Base-by-base conservation (phyloP, 495 filamentous ascomycete genomes). In the Podospora tetraspora region DNA sequence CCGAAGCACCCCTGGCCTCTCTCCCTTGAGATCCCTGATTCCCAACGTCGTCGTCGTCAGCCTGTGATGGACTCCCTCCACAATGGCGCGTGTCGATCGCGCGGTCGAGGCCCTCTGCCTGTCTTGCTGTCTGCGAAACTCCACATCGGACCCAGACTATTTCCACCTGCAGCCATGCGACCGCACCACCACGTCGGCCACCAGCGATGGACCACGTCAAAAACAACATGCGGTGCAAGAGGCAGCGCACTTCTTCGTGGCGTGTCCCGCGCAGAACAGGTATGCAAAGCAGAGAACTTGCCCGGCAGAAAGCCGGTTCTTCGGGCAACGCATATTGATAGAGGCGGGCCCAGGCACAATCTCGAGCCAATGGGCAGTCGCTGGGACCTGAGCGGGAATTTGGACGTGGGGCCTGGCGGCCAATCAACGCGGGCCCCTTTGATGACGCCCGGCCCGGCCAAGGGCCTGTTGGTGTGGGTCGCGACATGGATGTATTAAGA, bases 381-480 rank as follows among this genome's bases (percentile, higher is more conserved):
- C 10, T 21, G 58, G 75, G 72, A 77, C 75, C 75, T 77, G 73
- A 68, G 69, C 68, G 65, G 66, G 61, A 58, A 69, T 68, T 64
- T 71, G 56, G 52, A 60, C 68, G 68, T 58, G 70, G 70, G 67
- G 57, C 68, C 57, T 22, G 10, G 57, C 21, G 59, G 27, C 73
- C 72, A 75, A 6, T 74, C 66, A 72, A 58, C 19, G 11, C 13
- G 25, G n/a, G 57, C 27, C 30, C 9, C 64, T 29, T n/a, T 21
- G 57, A 34, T n/a, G 72, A 76, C 71, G 66, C 59, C 56, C 61
- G 63, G 30, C 64, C 68, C 70, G 66, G 64, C 60, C 64, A 58
- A 22, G 52, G 56, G 43, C 29, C 22, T 64, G 29, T 25, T 34
- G 21, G 61, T 25, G 58, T 63, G 65, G 63, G 56, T 52, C 22